Evolutionary conservation across 2,329 filamentous ascomycete species (phyloP).

Genomic region (Knufia fluminis): DNA sequence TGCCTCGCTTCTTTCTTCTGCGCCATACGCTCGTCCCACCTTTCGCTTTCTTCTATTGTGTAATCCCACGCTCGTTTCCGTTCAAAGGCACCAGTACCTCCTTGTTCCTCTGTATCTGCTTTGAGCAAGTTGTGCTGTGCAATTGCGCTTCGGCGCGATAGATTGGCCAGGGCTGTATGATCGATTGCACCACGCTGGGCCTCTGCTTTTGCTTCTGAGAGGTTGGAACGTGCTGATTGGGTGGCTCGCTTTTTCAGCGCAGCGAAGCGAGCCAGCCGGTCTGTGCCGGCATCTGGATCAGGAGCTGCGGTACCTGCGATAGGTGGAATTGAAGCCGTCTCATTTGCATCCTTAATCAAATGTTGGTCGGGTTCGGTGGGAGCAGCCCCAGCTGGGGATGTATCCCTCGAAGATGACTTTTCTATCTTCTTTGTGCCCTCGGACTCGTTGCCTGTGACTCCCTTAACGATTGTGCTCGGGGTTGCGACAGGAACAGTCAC

Average conservation of each 20-base stretch:
- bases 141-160: slow-evolving; percentile 79
- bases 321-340: too few species aligned
- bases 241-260: slow-evolving; percentile 23
- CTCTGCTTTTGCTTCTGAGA: slow-evolving; percentile 76
- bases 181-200: slow-evolving; percentile 70
- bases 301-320: too few species aligned
- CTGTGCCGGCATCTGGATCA: slow-evolving; percentile 10
- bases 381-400: too few species aligned
- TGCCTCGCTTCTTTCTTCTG: slow-evolving; percentile 76
- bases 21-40: slow-evolving; percentile 82
- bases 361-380: too few species aligned
- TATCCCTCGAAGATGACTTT: too few species aligned
- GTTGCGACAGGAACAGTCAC: not conserved
- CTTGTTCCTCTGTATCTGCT: slow-evolving; percentile 79
- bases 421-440: not conserved
- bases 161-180: slow-evolving; percentile 62
- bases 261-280: slow-evolving; percentile 22
- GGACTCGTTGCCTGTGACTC: not conserved
- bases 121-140: slow-evolving; percentile 89
- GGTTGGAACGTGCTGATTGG: slow-evolving; percentile 58
- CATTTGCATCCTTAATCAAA: too few species aligned
- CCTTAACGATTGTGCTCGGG: not conserved
- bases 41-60: slow-evolving; percentile 88
- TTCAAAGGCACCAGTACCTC: slow-evolving; percentile 58
- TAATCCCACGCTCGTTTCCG: slow-evolving; percentile 98